Evolutionary conservation across 139 green algal species (phyloP).

Genomic region (Raphidocelis subcapitata): DNA sequence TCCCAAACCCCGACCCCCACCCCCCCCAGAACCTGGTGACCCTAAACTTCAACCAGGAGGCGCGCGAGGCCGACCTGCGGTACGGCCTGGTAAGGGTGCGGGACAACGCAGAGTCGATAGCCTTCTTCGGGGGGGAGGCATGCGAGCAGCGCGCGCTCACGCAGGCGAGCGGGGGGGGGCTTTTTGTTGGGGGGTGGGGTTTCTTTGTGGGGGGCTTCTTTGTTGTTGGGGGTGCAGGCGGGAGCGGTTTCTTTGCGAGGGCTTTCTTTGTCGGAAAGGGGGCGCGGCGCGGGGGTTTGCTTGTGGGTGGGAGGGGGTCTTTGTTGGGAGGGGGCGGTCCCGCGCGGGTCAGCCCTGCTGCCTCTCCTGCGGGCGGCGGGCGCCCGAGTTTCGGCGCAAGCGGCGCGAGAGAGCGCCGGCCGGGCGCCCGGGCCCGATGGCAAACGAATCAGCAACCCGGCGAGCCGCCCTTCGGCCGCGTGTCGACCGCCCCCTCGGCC

Average conservation of each 20-base stretch:
- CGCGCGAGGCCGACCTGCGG: conserved; percentile 85
- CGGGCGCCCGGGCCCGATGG: too few relatives aligned
- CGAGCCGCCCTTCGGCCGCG: too few relatives aligned
- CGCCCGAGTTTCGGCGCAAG: too few relatives aligned
- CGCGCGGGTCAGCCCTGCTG: too few relatives aligned
- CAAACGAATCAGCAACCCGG: too few relatives aligned
- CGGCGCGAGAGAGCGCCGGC: too few relatives aligned
- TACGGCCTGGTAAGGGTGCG: conserved; percentile 89
- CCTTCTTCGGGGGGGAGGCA: conserved; percentile 87
- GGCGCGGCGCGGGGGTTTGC: not conserved
- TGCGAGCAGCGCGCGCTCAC: conserved; percentile 42
- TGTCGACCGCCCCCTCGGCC: too few relatives aligned
- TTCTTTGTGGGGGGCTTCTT: not conserved
- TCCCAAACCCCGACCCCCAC: too few relatives aligned
- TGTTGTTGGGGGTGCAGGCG: not conserved
- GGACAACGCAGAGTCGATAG: conserved; percentile 95
- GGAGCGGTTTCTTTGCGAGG: not conserved
- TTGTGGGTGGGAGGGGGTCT: not conserved
- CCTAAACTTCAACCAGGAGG: conserved; percentile 98
- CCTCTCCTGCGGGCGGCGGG: too few relatives aligned
- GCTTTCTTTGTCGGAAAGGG: not conserved
- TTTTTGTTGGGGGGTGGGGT: not conserved
- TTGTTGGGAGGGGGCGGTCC: too few relatives aligned
- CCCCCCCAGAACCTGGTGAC: conserved; percentile 73
- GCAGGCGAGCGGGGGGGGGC: not conserved